Evolutionary conservation across 257 asterid genomes (phyloP).

Genomic region (Catharanthus roseus): DNA sequence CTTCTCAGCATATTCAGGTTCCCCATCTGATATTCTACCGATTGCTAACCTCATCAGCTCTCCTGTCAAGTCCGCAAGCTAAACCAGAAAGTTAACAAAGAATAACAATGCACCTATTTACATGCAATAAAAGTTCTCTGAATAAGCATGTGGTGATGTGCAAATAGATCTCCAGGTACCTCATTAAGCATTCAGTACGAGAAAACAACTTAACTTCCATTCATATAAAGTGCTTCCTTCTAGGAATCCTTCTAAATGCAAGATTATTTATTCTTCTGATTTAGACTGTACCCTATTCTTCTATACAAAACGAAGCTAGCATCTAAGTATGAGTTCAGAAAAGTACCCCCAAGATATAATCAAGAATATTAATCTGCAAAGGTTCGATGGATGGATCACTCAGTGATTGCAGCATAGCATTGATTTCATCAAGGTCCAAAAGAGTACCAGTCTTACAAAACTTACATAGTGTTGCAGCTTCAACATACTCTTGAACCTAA

Average conservation of each 20-base stretch:
- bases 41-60: slow-evolving; percentile 96
- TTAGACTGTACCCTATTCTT: not conserved
- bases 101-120: not conserved
- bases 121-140: not conserved
- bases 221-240: not conserved
- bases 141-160: not conserved
- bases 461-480: slow-evolving; percentile 82
- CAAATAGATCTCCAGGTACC: not conserved
- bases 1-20: slow-evolving; percentile 71
- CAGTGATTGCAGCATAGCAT: slow-evolving; percentile 53
- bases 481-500: slow-evolving; percentile 91
- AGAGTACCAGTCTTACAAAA: slow-evolving; percentile 82
- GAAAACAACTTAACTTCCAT: not conserved
- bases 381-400: slow-evolving; percentile 78
- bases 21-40: slow-evolving; percentile 94
- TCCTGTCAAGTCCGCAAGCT: slow-evolving; percentile 97
- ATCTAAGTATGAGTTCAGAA: slow-evolving; percentile 16
- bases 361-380: slow-evolving; percentile 75
- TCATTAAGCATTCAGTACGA: not conserved
- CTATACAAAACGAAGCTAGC: not conserved
- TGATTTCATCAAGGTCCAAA: slow-evolving; percentile 70
- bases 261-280: not conserved
- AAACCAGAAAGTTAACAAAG: slow-evolving; percentile 22
- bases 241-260: not conserved
- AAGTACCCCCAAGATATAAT: slow-evolving; percentile 85